These are phyloP conservation scores for Solanum appendiculatum DNA, from an alignment of 257 asterid species.

Conservation along the genomic window DNA sequence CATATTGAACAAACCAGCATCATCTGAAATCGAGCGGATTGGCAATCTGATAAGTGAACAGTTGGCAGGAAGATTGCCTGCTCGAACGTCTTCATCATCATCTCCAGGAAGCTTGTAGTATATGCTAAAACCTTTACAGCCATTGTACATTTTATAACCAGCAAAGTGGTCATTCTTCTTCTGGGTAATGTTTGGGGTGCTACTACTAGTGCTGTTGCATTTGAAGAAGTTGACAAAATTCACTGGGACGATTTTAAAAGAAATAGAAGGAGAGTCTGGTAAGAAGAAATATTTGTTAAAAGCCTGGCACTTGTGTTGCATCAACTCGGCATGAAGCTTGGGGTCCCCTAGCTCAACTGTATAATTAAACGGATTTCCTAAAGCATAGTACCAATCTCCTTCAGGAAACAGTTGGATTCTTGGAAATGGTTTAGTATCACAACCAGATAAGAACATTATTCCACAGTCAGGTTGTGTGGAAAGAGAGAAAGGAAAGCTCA, in stretches of 20 bases:
- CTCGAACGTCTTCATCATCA: background rate
- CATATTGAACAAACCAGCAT: background rate
- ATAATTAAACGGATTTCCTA: no score
- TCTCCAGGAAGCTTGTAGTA: background rate
- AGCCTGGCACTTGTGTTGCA: background rate
- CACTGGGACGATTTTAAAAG: no score
- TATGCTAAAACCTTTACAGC: background rate
- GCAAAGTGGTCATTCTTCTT: background rate
- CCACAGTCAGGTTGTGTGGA: background rate
- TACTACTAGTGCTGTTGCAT: background rate
- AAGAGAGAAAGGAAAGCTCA: background rate
- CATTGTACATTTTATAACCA: no score
- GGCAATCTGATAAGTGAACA: background rate
- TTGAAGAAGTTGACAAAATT: no score
- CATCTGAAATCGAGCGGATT: accelerated
- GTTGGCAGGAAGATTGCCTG: background rate
- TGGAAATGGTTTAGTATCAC: background rate
- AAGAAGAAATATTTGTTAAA: no score
- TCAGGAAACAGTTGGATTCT: background rate
- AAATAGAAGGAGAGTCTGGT: no score
- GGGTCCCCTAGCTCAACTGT: background rate
- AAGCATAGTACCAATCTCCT: background rate
- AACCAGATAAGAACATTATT: background rate
- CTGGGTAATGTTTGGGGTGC: background rate
- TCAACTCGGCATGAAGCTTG: background rate